phyloP scores from a whole-genome alignment of 2,329 filamentous ascomycete species.

The Alternaria sp. region DNA sequence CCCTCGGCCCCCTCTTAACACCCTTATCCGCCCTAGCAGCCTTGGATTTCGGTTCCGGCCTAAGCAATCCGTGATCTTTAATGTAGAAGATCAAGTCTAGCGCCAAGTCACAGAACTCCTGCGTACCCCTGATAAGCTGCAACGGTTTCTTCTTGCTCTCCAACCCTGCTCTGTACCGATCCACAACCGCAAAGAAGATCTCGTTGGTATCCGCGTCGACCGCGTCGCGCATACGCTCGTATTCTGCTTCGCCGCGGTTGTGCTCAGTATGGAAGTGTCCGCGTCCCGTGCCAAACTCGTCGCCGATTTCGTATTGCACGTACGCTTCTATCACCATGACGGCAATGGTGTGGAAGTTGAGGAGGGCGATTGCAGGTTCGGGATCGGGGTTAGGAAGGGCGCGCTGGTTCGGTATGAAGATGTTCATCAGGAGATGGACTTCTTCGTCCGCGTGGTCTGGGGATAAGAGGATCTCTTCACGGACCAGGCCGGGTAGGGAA shows the following conservation, averaged over 20 bases:
- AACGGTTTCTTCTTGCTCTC: constrained; percentile 24
- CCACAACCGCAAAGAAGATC: constrained; percentile 44
- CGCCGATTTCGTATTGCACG: constrained; percentile 37
- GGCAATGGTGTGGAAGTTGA: constrained; percentile 48
- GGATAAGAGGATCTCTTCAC: constrained; percentile 42
- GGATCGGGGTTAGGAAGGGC: constrained; percentile 28
- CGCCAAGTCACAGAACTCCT: constrained; percentile 47
- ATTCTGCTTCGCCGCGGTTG: constrained; percentile 11
- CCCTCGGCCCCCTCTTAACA: constrained; percentile 21
- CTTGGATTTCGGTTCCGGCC: constrained; percentile 7
- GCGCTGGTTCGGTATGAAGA: constrained; percentile 43
- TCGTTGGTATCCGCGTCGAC: constrained; percentile 35
- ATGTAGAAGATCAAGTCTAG: constrained; percentile 43
- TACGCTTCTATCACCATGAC: constrained; percentile 44
- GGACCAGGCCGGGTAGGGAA: constrained; percentile 50
- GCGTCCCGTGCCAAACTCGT: constrained; percentile 25
- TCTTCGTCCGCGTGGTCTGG: constrained; percentile 38
- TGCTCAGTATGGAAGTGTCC: constrained; percentile 19
- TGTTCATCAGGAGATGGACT: constrained; percentile 33
- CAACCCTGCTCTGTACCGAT: constrained; percentile 44
- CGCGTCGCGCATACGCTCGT: constrained; percentile 14
- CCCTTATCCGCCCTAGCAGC: constrained; percentile 32
- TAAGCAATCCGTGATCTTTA: constrained; percentile 37
- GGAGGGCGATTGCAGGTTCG: constrained; percentile 30
- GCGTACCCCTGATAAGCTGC: constrained; percentile 35